Evolutionary conservation across 106 monocot species (phyloP).

Genomic region (Dendrobium nobile): DNA sequence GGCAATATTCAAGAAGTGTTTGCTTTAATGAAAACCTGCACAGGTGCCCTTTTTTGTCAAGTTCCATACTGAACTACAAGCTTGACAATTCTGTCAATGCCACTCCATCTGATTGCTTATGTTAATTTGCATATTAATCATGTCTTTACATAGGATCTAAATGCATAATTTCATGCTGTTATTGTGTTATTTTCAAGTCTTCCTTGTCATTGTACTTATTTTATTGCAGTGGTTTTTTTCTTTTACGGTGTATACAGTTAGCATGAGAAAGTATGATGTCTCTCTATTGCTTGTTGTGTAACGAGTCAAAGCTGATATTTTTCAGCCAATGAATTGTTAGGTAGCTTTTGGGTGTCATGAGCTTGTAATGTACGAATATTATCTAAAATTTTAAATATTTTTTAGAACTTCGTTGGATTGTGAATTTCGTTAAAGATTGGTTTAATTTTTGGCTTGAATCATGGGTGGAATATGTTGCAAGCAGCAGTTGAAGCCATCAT

Average conservation of each 20-base stretch:
- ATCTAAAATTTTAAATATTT: background rate
- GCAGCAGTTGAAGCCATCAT: too few relatives aligned
- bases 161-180: background rate
- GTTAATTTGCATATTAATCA: background rate
- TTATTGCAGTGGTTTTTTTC: background rate
- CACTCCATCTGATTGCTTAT: background rate
- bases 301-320: background rate
- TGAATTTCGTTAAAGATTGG: too few relatives aligned
- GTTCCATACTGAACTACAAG: background rate
- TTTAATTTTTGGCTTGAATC: too few relatives aligned
- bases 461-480: too few relatives aligned
- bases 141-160: too few relatives aligned
- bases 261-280: background rate
- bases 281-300: background rate
- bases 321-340: background rate
- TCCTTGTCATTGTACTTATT: background rate
- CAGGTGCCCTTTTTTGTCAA: conserved; percentile 39
- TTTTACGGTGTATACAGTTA: background rate
- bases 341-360: background rate
- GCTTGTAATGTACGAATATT: background rate
- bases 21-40: conserved; percentile 79
- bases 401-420: too few relatives aligned
- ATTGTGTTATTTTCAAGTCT: background rate
- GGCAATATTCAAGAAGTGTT: conserved; percentile 9
- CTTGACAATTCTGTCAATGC: background rate